A percentile compares a stretch with the other conserved stretches of the same genome.
Conservation (phyloP, 2,329 filamentous ascomycete genomes). For the Pseudogymnoascus verrucosus region DNA sequence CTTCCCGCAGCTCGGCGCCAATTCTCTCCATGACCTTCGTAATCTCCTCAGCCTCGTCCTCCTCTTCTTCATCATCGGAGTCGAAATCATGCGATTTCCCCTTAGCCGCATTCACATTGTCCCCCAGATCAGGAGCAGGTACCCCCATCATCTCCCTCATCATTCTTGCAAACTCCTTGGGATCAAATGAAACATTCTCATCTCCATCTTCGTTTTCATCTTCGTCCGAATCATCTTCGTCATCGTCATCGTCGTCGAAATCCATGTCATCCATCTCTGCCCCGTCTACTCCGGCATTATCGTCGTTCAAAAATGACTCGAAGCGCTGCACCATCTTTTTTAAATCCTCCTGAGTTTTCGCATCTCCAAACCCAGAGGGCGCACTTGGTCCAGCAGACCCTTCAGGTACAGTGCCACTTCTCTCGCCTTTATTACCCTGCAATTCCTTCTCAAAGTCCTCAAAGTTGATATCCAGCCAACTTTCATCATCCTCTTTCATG, state of each 20-base stretch:
- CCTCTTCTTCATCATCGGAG: constrained; percentile 32
- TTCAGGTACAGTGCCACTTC: constrained; percentile 23
- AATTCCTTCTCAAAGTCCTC: constrained; percentile 82
- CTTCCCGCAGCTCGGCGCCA: constrained; percentile 62
- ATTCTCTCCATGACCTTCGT: constrained; percentile 58
- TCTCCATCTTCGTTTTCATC: constrained; percentile 58
- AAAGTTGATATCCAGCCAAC: constrained; percentile 89
- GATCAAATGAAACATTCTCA: constrained; percentile 67
- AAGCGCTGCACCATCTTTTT: constrained; percentile 92
- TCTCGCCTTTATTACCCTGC: constrained; percentile 38
- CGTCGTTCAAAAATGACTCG: constrained; percentile 82
- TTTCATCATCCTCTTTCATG: constrained; percentile 68
- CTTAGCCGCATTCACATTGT: background rate
- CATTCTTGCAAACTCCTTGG: constrained; percentile 69
- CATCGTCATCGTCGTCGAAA: constrained; percentile 40
- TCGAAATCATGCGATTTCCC: constrained; percentile 18
- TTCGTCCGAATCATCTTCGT: constrained; percentile 43
- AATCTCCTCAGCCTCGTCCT: constrained; percentile 54
- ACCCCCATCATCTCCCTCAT: constrained; percentile 90
- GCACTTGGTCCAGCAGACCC: constrained; percentile 23
- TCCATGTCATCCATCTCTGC: constrained; percentile 68
- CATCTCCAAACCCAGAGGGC: constrained; percentile 52
- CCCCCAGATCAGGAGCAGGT: constrained; percentile 26
- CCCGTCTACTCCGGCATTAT: constrained; percentile 71
- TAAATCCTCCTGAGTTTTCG: constrained; percentile 63